Evolutionary conservation across 257 asterid species (phyloP).

Genomic region (Pogostemon cablin): DNA sequence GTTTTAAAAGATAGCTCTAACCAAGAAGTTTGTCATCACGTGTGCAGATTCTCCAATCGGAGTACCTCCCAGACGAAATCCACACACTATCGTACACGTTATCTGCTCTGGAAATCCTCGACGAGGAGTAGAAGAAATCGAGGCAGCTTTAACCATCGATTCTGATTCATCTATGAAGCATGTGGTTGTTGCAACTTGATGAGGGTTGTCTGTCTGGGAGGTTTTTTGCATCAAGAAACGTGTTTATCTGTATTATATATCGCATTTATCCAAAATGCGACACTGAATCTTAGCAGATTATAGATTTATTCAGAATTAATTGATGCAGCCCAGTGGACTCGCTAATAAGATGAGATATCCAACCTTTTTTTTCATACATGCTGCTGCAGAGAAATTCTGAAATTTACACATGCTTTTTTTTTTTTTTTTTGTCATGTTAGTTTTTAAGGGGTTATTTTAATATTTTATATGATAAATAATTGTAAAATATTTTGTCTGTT

Average conservation of each 20-base stretch:
- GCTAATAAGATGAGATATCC: conserved; percentile 31
- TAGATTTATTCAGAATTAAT: conserved; percentile 33
- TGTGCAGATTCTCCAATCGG: conserved; percentile 36
- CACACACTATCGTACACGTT: background rate
- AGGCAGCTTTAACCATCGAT: conserved; percentile 16
- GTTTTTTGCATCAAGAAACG: conserved; percentile 26
- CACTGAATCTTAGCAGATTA: conserved; percentile 33
- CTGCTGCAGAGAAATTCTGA: no score
- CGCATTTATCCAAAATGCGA: conserved; percentile 28
- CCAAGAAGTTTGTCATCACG: background rate
- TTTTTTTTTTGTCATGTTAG: no score
- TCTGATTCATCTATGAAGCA: conserved; percentile 12
- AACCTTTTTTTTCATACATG: background rate
- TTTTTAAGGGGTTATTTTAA: no score
- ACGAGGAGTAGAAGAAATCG: conserved; percentile 16
- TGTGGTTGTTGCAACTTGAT: conserved; percentile 28
- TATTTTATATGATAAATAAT: no score
- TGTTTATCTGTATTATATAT: conserved; percentile 32
- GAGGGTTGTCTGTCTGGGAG: conserved; percentile 26
- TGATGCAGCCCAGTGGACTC: conserved; percentile 1
- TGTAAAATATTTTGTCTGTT: no score
- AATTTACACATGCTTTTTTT: no score
- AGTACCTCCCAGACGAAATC: conserved; percentile 31
- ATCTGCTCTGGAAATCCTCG: conserved; percentile 19
- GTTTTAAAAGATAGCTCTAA: conserved; percentile 18